A percentile compares a stretch with the other conserved stretches of the same genome.
Evolutionary conservation across 768 basidiomycete species (phyloP).

Genomic region (Suillus brevipes): DNA sequence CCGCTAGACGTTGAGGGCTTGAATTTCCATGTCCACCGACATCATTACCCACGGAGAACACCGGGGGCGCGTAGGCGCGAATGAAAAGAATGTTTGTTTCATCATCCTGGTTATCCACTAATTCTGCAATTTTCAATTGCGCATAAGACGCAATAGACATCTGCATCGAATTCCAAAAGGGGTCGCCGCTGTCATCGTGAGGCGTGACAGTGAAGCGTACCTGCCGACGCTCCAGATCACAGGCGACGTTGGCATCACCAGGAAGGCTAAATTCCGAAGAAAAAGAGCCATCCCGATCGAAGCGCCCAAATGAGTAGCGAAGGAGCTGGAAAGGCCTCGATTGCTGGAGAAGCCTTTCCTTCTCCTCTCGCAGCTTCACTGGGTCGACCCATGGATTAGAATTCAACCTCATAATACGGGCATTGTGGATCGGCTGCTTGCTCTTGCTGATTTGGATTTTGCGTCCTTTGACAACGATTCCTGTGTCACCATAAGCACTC

Average conservation of each 20-base stretch:
- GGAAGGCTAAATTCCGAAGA: slow-evolving; percentile 30
- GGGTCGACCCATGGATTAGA: slow-evolving; percentile 35
- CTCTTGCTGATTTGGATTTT: slow-evolving; percentile 22
- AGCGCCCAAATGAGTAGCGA: slow-evolving; percentile 37
- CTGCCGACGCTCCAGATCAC: slow-evolving; percentile 34
- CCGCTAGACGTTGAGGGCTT: slow-evolving; percentile 19
- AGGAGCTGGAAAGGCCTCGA: slow-evolving; percentile 25
- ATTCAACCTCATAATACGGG: slow-evolving; percentile 24
- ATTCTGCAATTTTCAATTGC: slow-evolving; percentile 19
- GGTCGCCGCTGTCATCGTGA: neutral
- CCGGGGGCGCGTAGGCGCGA: slow-evolving; percentile 33
- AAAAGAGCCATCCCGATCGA: slow-evolving; percentile 35
- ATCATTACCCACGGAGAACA: slow-evolving; percentile 16
- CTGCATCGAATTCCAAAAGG: neutral
- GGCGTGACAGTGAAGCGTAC: slow-evolving; percentile 33
- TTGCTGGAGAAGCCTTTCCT: slow-evolving; percentile 21
- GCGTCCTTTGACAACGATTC: slow-evolving; percentile 29
- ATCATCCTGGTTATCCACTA: slow-evolving; percentile 17
- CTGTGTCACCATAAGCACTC: slow-evolving; percentile 23
- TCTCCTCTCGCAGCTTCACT: slow-evolving; percentile 20
- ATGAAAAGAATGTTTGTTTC: slow-evolving; percentile 30
- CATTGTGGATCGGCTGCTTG: slow-evolving; percentile 23
- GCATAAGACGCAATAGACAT: slow-evolving; percentile 23
- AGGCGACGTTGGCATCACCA: slow-evolving; percentile 34
- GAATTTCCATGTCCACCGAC: neutral